Evolutionary conservation across 1,284 basidiomycete species (phyloP), one percentile per base, ranked within the genome.

Genomic region (Ganoderma lucidum): DNA sequence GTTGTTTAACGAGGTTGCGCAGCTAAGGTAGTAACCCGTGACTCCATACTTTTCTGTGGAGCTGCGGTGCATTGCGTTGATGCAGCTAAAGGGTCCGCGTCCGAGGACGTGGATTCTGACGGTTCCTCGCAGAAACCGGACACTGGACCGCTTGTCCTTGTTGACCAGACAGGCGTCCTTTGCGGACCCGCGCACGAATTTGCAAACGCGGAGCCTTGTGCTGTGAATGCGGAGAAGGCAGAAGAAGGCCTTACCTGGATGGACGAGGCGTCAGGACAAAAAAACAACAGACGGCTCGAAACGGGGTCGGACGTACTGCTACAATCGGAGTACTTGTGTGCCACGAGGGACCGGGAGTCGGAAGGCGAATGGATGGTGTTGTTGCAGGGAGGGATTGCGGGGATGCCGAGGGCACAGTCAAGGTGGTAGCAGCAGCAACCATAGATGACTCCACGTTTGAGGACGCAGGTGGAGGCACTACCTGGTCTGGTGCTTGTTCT

Each of bases 171-270:
- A 8, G 72, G 70, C 8, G 44, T 14, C 6, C 53, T 55, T 12
- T 32, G 61, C 6, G 70, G 37, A 6, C 44, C 17, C 6, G 41
- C 42, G 2, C 55, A 58, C 1, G 66, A 61, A 39, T 30, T 60
- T 42, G 67, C 64, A 64, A 75, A 76, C 32, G 74, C 65, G 17
- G 71, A 72, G 1, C 66, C 15, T 32, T 61, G 61, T 48, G 67
- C 68, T 17, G 73, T 71, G 60, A 78, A 78, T 6, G 75, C 75
- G 4, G 72, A 51, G 62, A 79, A 78, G 9, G 77, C 78, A 32
- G 70, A 45, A 2, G 77, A 78, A 19, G 77, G 75, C 58, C 75
- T 77, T 58, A 67, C 77, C 78, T 79, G 67, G 5, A 56, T 19
- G 0, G 55, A 10, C 45, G 10, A 12, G 17, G 5, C 6, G 28